Conservation (phyloP, 805 yeast species). For the Saturnispora zaruensis region DNA sequence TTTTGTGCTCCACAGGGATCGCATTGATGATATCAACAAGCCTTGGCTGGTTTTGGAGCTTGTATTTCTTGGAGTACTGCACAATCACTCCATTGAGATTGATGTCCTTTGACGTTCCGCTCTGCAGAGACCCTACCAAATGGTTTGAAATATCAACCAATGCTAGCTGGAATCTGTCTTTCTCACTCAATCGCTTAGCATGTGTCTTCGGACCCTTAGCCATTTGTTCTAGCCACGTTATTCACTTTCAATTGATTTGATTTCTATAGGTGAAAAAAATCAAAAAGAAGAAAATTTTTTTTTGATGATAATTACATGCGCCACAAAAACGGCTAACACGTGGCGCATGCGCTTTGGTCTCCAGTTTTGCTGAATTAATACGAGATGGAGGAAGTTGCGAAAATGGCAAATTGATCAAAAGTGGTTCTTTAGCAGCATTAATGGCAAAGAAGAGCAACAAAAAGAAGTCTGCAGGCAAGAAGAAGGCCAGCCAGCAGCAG, state of each 20-base stretch:
- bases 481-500: not conserved
- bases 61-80: slow-evolving; percentile 80
- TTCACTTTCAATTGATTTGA: not conserved
- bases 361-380: not conserved
- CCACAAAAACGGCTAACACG: not conserved
- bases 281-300: not conserved
- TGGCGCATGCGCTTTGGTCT: not conserved
- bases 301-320: not conserved
- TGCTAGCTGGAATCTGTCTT: slow-evolving; percentile 85
- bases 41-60: slow-evolving; percentile 85
- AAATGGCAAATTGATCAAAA: not conserved
- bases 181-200: slow-evolving; percentile 77
- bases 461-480: slow-evolving; percentile 4
- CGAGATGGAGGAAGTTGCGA: not conserved
- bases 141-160: slow-evolving; percentile 89
- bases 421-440: not conserved
- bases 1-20: slow-evolving; percentile 92
- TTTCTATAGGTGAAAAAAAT: not conserved
- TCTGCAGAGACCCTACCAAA: slow-evolving; percentile 64
- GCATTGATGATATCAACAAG: slow-evolving; percentile 90
- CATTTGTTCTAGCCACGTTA: not conserved
- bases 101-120: slow-evolving; percentile 54
- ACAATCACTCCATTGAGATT: slow-evolving; percentile 87
- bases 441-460: slow-evolving; percentile 6
- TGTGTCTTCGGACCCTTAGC: slow-evolving; percentile 34